Evolutionary conservation across 257 asterid species (phyloP).

Genomic region (Rhazya stricta): DNA sequence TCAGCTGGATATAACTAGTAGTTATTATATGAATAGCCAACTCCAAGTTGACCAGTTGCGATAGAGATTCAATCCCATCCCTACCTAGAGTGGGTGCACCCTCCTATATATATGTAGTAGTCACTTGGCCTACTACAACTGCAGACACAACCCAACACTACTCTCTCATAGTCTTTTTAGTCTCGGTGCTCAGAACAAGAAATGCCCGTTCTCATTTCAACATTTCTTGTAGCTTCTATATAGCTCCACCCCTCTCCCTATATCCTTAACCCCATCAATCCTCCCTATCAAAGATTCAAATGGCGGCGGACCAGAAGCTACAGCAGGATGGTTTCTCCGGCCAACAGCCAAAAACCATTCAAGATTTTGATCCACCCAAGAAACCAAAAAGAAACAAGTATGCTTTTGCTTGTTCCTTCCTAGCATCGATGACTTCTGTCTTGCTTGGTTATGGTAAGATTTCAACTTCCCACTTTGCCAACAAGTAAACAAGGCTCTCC

Average conservation of each 20-base stretch:
- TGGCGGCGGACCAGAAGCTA: slow-evolving; percentile 21
- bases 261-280: neutral
- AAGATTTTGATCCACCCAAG: slow-evolving; percentile 28
- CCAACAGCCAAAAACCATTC: slow-evolving; percentile 17
- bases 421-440: slow-evolving; percentile 40
- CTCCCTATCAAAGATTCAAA: neutral
- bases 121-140: neutral
- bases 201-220: neutral
- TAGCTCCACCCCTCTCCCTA: neutral
- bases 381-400: slow-evolving; percentile 33
- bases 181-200: no score
- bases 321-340: slow-evolving; percentile 11
- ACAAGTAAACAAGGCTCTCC: neutral
- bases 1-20: neutral
- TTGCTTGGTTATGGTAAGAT: slow-evolving; percentile 41
- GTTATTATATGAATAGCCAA: no score
- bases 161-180: neutral
- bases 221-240: neutral
- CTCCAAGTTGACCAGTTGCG: neutral
- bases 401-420: slow-evolving; percentile 34
- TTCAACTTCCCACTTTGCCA: neutral
- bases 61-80: neutral
- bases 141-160: neutral
- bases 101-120: neutral
- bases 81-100: neutral